A percentile compares a stretch with the other conserved stretches of the same genome.
Evolutionary conservation across 129 eudicot species (phyloP).

Genomic region (Artemisia argyi): DNA sequence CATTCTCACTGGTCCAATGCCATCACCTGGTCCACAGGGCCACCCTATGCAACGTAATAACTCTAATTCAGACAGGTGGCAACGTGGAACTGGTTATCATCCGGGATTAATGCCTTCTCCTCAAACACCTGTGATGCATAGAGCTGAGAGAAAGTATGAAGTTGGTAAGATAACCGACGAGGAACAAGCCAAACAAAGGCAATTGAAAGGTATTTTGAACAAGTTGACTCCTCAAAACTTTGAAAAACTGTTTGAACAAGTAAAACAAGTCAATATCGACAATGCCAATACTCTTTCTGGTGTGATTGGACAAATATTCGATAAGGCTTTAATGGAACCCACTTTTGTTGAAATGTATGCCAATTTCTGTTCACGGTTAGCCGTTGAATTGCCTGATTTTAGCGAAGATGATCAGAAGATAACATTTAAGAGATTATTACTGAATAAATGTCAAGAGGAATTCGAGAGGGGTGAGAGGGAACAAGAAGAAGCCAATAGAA

Average conservation of each 20-base stretch:
- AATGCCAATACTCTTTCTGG: conserved; percentile 55
- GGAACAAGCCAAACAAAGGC: conserved; percentile 88
- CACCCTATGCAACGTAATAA: conserved; percentile 49
- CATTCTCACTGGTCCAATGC: conserved; percentile 71
- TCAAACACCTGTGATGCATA: conserved; percentile 81
- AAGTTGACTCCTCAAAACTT: conserved; percentile 95
- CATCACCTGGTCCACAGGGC: conserved; percentile 56
- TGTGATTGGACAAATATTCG: conserved; percentile 76
- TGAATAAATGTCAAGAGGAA: conserved; percentile 93
- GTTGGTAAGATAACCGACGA: conserved; percentile 86
- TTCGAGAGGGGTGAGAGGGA: conserved; percentile 92
- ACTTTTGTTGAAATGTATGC: conserved; percentile 80
- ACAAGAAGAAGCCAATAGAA: conserved; percentile 74
- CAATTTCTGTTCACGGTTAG: conserved; percentile 63
- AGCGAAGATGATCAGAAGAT: conserved; percentile 42
- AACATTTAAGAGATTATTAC: conserved; percentile 32
- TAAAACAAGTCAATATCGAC: conserved; percentile 67
- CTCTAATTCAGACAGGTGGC: conserved; percentile 90
- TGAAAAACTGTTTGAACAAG: conserved; percentile 88
- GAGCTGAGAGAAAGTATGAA: conserved; percentile 82
- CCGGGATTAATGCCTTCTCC: conserved; percentile 84
- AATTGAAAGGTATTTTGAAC: conserved; percentile 74
- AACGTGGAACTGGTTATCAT: conserved; percentile 53
- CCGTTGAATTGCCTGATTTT: conserved; percentile 79
- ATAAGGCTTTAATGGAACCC: conserved; percentile 81